Base-by-base conservation (phyloP, 2,329 filamentous ascomycete genomes). In the Didymella sp. region DNA sequence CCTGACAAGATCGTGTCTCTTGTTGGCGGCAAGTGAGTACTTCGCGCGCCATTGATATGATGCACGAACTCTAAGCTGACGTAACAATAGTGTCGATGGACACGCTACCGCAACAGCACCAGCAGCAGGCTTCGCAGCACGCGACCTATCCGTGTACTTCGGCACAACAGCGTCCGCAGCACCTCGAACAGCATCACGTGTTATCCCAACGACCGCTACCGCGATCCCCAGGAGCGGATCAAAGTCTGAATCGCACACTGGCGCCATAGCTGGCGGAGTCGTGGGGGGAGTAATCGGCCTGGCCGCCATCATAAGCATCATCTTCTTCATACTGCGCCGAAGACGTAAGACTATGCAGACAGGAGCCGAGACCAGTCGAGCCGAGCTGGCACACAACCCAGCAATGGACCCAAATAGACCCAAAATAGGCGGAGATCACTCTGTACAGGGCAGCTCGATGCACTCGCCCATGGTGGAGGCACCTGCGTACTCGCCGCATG, bases 91-190 rank as follows among this genome's bases (percentile, higher is more conserved):
- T 21, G 66, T 76, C 5, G 66, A 75, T 12, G 85, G 85, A 45
- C 78, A 79, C 35, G 84, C 85, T 6, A 84, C 83, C 15, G 74
- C 77, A 25, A 82, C 71, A 0, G 73, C 74, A 0, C 85, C 85
- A 4, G 69, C 72, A 63, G 68, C 70, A 63, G 64, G 82, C 7
- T 87, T 84, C 69, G 73, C 74, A 49, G 74, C 79, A 51, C 62
- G 66, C 9, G 83, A 86, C 63, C 71, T 87, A 3, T 69, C 70
- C 0, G 77, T 81, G 1, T 80, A 85, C 53, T 82, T 87, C 68
- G 77, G 77, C 1, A 77, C 82, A 27, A 77, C 76, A 13, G 81
- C 81, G 9, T 72, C 73, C 7, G 72, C 80, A 2, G 67, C 77
- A 2, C 67, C 71, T 4, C 77, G 85, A 21, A 78, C 78, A 2